These are phyloP conservation scores for Solanum megistacrolobum DNA, from an alignment of 257 asterid species.

Conservation along the genomic window DNA sequence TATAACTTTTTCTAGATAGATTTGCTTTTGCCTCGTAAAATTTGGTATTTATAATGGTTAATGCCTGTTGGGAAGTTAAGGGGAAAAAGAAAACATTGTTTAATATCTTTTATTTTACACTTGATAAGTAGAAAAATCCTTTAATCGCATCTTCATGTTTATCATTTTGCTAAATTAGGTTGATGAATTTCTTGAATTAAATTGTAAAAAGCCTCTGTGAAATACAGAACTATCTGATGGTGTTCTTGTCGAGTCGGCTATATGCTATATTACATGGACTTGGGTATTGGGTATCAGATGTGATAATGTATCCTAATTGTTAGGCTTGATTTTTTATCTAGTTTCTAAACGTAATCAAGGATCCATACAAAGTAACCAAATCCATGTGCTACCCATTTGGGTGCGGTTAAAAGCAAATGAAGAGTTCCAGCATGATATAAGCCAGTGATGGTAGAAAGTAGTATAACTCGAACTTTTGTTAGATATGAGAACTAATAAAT, in stretches of 20 bases:
- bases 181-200: background rate
- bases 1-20: background rate
- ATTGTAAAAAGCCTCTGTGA: background rate
- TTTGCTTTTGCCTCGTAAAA: background rate
- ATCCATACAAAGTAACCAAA: background rate
- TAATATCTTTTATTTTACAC: background rate
- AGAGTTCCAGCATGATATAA: background rate
- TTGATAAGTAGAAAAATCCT: background rate
- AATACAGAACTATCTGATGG: background rate
- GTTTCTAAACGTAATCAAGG: background rate
- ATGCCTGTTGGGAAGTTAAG: background rate
- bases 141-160: background rate
- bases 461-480: background rate
- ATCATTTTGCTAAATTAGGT: background rate
- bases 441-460: background rate
- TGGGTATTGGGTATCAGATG: background rate
- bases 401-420: background rate
- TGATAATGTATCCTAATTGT: background rate
- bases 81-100: background rate
- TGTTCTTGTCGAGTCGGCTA: background rate
- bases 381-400: background rate
- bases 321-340: background rate
- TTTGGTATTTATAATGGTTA: background rate
- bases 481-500: background rate
- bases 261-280: background rate